phyloP scores from a whole-genome alignment of 176 grass and related monocot genomes.

The Panicum miliaceum region DNA sequence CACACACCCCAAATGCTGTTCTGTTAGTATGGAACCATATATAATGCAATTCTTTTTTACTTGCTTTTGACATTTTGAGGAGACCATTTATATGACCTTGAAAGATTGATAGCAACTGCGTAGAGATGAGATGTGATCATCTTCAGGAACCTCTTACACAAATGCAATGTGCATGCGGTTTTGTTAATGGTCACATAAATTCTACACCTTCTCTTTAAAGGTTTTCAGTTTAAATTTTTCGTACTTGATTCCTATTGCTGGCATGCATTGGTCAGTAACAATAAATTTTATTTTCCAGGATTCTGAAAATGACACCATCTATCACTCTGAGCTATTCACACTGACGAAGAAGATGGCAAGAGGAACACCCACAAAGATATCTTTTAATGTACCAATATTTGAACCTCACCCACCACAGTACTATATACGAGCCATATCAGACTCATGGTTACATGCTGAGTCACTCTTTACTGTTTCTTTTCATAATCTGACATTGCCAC shows the following conservation, averaged over 20 bases:
- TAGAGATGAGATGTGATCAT: conserved; percentile 18
- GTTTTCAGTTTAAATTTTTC: neutral
- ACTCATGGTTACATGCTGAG: conserved; percentile 93
- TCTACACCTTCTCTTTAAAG: conserved; percentile 4
- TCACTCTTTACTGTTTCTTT: conserved; percentile 92
- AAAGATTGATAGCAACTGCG: conserved; percentile 26
- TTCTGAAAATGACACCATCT: conserved; percentile 99
- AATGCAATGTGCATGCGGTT: conserved; percentile 24
- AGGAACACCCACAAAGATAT: conserved; percentile 80
- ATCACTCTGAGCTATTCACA: conserved; percentile 91
- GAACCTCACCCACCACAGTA: conserved; percentile 98
- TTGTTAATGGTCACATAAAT: conserved; percentile 4
- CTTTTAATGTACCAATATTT: conserved; percentile 96
- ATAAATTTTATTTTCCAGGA: conserved; percentile 62
- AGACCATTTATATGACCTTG: conserved; percentile 1
- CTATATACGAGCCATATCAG: conserved; percentile 91
- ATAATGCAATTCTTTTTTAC: too few species aligned
- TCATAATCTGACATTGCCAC: conserved; percentile 93
- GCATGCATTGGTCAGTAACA: conserved; percentile 30
- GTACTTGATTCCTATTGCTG: conserved; percentile 17
- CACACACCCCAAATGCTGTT: too few species aligned
- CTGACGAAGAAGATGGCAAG: conserved; percentile 89
- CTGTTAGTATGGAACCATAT: conserved; percentile 17
- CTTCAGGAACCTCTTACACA: conserved; percentile 4
- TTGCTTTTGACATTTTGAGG: conserved; percentile 37